Evolutionary conservation across 2,329 filamentous ascomycete genomes (phyloP), one percentile per base, ranked within the genome.

Genomic region (Colletotrichum nymphaeae): DNA sequence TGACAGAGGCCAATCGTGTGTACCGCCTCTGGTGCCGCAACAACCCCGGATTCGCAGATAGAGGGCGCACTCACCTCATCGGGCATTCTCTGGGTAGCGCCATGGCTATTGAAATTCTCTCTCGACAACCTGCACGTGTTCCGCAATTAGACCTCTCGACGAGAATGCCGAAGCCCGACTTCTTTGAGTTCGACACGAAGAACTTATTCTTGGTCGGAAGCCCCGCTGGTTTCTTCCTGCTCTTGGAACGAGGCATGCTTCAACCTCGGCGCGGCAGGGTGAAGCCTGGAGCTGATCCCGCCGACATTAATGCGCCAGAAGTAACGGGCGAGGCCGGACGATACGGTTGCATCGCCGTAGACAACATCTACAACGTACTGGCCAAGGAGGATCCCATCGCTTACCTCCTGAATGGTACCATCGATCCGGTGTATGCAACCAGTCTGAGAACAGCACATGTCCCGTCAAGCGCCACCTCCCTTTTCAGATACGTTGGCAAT

Each of bases 351-450:
- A 86, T 98, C 32, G 94, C 96, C 0, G 93, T 98, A 1, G 95
- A 98, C 84, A 99, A 98, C 80, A 89, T 99, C 69, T 99, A 98
- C 86, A 99, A 99, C 78, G 90, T 99, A 75, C 90, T 98, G 80
- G 86, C 90, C 52, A 88, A 87, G 74, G 89, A 91, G 77, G 90
- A 91, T 77, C 89, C 97, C 2, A 97, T 99, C 69, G 94, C 95
- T 1, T 98, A 98, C 81, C 89, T 96, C 19, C 90, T 98, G 71
- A 99, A 98, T 78, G 95, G 95, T 26, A 93, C 95, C 4, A 92
- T 98, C 55, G 97, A 99, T 80, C 90, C 91, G 5, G 87, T 88
- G 26, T 98, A 98, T 77, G 93, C 95, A 0, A 87, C 91, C 8
- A 91, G 91, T 63, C 87, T 99, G 57, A 95, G 93, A 82, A 88